Percentiles rank a stretch among this genome's conserved stretches.
phyloP scores from a whole-genome alignment of 2,329 filamentous ascomycete genomes.

The Dactylellina cionopaga region DNA sequence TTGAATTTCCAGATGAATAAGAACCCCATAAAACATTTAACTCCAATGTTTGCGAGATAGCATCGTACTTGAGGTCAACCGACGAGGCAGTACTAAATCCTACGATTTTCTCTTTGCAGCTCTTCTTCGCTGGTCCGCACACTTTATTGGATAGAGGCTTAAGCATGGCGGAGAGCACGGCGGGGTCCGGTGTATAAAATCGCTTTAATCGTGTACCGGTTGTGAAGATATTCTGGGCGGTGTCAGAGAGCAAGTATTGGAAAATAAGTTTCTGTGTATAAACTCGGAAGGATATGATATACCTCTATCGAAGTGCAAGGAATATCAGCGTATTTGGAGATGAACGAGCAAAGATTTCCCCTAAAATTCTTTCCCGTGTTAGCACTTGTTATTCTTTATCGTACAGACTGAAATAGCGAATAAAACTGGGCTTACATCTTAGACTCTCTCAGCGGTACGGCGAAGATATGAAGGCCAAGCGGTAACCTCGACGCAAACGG shows the following conservation, averaged over 20 bases:
- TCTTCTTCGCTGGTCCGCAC: slow-evolving; percentile 22
- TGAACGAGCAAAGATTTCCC: slow-evolving; percentile 36
- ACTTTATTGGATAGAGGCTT: slow-evolving; percentile 21
- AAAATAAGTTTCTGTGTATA: no score
- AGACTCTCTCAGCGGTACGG: slow-evolving; percentile 24
- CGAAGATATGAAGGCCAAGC: slow-evolving; percentile 32
- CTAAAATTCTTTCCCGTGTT: slow-evolving; percentile 24
- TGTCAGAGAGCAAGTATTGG: no score
- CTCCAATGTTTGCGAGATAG: slow-evolving; percentile 53
- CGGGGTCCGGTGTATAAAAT: slow-evolving; percentile 20
- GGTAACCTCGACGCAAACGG: slow-evolving; percentile 47
- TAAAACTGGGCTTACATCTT: slow-evolving; percentile 31
- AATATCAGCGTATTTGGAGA: slow-evolving; percentile 30
- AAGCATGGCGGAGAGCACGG: slow-evolving; percentile 4
- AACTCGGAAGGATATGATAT: no score
- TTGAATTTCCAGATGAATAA: slow-evolving; percentile 36
- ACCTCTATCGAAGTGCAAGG: slow-evolving; percentile 40
- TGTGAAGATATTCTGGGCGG: slow-evolving; percentile 13
- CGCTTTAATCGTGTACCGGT: slow-evolving; percentile 15
- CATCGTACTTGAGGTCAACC: slow-evolving; percentile 55
- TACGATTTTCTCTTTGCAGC: slow-evolving; percentile 37
- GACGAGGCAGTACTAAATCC: slow-evolving; percentile 52
- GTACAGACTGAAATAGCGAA: neutral
- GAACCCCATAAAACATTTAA: slow-evolving; percentile 49
- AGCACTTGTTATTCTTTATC: slow-evolving; percentile 1